A percentile compares a stretch with the other conserved stretches of the same genome.
Evolutionary conservation across 331 rosid genomes (phyloP).

Genomic region (Telfairia occidentalis): DNA sequence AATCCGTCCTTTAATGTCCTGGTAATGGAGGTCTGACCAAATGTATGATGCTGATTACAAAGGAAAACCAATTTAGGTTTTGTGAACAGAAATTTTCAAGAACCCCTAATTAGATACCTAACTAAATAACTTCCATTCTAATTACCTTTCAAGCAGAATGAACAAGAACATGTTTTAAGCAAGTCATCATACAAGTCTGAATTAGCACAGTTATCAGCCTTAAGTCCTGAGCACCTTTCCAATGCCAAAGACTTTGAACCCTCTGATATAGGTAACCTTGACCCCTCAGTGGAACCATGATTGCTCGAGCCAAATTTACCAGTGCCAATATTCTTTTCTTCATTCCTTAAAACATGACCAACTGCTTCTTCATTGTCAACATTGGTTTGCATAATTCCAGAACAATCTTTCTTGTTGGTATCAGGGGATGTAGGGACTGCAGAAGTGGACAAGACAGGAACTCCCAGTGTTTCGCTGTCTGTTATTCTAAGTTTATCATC

Average conservation of each 20-base stretch:
- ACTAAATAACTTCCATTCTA: background rate
- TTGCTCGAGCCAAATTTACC: constrained; percentile 18
- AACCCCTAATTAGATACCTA: background rate
- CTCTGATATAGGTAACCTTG: constrained; percentile 21
- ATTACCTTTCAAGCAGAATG: constrained; percentile 82
- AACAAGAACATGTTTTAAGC: constrained; percentile 54
- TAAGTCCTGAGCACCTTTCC: constrained; percentile 45
- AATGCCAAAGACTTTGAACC: constrained; percentile 29
- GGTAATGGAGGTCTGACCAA: constrained; percentile 85
- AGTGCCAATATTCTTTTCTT: constrained; percentile 14
- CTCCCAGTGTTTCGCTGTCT: constrained; percentile 22
- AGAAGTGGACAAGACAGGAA: constrained; percentile 19
- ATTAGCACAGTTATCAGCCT: constrained; percentile 20
- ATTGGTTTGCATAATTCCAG: constrained; percentile 16
- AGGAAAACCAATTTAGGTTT: background rate
- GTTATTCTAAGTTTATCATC: background rate
- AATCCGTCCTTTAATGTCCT: constrained; percentile 76
- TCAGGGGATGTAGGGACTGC: background rate
- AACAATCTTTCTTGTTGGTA: constrained; percentile 2
- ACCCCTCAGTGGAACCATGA: constrained; percentile 15
- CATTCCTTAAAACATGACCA: constrained; percentile 16
- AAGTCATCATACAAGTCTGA: constrained; percentile 19
- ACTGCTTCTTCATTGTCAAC: constrained; percentile 16
- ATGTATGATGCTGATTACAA: constrained; percentile 40
- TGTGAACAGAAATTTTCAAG: background rate